Conservation (phyloP, 1,284 basidiomycete genomes). For the Apiotrichum mycotoxinovorans region DNA sequence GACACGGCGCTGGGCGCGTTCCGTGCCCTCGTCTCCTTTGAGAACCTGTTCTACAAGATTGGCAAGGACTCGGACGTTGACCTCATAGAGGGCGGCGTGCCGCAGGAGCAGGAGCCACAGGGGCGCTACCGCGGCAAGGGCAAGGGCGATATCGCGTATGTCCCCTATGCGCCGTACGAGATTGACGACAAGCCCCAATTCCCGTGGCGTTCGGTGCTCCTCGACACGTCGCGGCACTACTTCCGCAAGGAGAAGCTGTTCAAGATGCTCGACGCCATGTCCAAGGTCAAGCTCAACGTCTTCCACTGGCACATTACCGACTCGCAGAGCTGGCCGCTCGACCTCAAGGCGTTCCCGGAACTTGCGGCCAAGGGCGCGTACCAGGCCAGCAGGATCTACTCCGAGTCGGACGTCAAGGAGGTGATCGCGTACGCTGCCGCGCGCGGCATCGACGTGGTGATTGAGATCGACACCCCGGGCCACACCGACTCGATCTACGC, state of each 20-base stretch:
- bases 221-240: conserved; percentile 62
- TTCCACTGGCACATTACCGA: conserved; percentile 21
- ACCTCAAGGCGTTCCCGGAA: conserved; percentile 61
- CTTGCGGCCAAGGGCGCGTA: conserved; percentile 64
- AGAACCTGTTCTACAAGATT: conserved; percentile 58
- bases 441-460: conserved; percentile 75
- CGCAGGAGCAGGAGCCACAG: too few species aligned
- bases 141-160: conserved; percentile 14
- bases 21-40: conserved; percentile 75
- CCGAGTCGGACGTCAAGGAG: conserved; percentile 58
- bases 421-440: conserved; percentile 69
- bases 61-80: neutral
- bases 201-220: conserved; percentile 63
- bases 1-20: conserved; percentile 62
- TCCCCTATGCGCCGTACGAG: conserved; percentile 39
- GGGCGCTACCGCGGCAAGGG: neutral
- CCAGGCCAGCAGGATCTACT: conserved; percentile 59
- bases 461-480: conserved; percentile 72
- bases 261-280: conserved; percentile 73
- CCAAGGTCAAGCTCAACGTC: conserved; percentile 68
- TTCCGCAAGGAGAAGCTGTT: neutral
- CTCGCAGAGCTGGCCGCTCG: conserved; percentile 63
- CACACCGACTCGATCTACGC: conserved; percentile 62
- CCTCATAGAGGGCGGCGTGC: neutral
- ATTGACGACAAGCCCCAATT: conserved; percentile 52